Evolutionary conservation across 768 basidiomycete species (phyloP).

Genomic region (Dioszegia crocea): DNA sequence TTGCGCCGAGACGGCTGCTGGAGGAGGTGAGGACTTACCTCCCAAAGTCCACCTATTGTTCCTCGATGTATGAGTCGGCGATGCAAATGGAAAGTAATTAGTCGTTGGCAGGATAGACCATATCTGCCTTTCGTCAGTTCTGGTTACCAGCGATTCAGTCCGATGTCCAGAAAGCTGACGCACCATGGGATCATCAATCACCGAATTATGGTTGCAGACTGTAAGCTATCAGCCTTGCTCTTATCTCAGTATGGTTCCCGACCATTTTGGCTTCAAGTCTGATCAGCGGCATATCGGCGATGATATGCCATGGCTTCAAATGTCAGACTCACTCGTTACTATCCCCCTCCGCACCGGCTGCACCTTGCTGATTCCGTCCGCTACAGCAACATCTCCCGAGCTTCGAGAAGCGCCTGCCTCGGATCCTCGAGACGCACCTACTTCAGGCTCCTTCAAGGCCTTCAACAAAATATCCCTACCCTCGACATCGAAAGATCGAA

Average conservation of each 20-base stretch:
- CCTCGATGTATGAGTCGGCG: conserved; percentile 25
- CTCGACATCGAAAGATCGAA: conserved; percentile 63
- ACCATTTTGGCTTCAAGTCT: too few relatives aligned
- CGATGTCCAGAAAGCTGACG: not conserved
- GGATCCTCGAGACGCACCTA: conserved; percentile 69
- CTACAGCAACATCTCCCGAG: not conserved
- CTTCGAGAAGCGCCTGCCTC: too few relatives aligned
- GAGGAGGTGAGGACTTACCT: too few relatives aligned
- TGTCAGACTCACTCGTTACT: conserved; percentile 29
- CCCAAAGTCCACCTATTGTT: conserved; percentile 81
- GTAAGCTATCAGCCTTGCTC: conserved; percentile 2
- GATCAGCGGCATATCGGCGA: conserved; percentile 7
- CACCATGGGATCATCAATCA: conserved; percentile 53
- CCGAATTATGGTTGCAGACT: conserved; percentile 94
- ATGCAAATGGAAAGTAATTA: conserved; percentile 34
- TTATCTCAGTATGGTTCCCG: too few relatives aligned
- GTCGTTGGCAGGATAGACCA: conserved; percentile 65
- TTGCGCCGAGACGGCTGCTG: too few relatives aligned
- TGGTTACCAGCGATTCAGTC: too few relatives aligned
- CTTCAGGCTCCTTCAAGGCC: conserved; percentile 55
- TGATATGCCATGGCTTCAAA: not conserved
- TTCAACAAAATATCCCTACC: conserved; percentile 64
- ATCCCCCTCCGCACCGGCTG: conserved; percentile 24
- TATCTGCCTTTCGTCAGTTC: conserved; percentile 49
- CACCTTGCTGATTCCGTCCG: too few relatives aligned